phyloP scores from a whole-genome alignment of 495 filamentous ascomycete species.

The Penicillium cataractarum region DNA sequence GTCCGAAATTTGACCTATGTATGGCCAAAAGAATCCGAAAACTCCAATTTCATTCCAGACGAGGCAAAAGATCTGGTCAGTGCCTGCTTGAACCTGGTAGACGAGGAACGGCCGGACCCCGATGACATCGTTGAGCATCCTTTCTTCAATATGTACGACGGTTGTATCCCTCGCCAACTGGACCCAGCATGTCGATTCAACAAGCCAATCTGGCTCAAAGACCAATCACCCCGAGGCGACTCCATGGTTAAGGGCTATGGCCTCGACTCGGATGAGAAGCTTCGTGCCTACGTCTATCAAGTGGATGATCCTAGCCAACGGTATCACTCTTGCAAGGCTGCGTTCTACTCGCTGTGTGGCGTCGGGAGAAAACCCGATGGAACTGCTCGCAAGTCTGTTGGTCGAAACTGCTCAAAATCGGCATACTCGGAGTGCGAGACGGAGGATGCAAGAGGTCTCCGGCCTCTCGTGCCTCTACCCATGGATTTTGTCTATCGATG shows the following conservation, averaged over 20 bases:
- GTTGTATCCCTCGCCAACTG: constrained; percentile 52
- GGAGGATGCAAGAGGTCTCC: constrained; percentile 71
- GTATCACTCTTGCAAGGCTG: constrained; percentile 48
- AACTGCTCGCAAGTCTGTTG: constrained; percentile 43
- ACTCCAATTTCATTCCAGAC: constrained; percentile 52
- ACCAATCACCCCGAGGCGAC: constrained; percentile 51
- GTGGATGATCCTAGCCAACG: constrained; percentile 43
- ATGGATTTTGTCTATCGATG: constrained; percentile 68
- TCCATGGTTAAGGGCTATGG: constrained; percentile 50
- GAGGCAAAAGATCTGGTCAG: constrained; percentile 80
- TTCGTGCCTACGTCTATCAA: constrained; percentile 44
- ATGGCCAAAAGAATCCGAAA: constrained; percentile 66
- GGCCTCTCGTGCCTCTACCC: constrained; percentile 69
- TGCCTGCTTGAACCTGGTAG: constrained; percentile 70
- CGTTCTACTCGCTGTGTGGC: constrained; percentile 54
- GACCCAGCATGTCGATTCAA: constrained; percentile 46
- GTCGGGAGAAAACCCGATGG: constrained; percentile 54
- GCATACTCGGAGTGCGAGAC: constrained; percentile 70
- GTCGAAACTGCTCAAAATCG: constrained; percentile 53
- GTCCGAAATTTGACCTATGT: constrained; percentile 72
- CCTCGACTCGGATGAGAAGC: constrained; percentile 49
- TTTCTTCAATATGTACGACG: constrained; percentile 72
- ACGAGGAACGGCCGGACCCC: constrained; percentile 72
- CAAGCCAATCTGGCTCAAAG: constrained; percentile 50
- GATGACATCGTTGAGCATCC: constrained; percentile 81